Base-by-base conservation (phyloP, 2,329 filamentous ascomycete genomes). In the Penicillium occitanis region DNA sequence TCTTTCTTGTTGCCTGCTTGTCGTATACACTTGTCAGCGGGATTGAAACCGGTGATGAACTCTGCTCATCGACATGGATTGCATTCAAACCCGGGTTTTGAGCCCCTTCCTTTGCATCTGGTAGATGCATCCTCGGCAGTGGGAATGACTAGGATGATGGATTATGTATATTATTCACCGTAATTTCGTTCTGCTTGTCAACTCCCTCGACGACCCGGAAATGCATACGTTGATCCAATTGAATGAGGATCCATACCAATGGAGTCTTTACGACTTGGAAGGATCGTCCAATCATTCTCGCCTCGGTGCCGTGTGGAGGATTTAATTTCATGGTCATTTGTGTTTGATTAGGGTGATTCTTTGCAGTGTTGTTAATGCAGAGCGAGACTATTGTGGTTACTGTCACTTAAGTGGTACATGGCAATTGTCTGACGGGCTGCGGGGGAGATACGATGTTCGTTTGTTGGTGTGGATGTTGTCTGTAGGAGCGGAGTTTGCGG, bases 391-490 rank as follows among this genome's bases (percentile, higher is more conserved):
- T 51, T 63, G 30, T 63, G 60, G 60, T 55, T 53, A 53, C 50
- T n/a, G 44, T 33, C 44, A 48, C 44, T 22, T 48, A 28, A 30
- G 44, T 51, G 48, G 30, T 40, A 40, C 28, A 28, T 57, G 28
- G 63, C 62, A 67, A 67, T 68, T 67, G 64, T 40, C 67, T 69
- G 73, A 70, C 66, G 64, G 64, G 67, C 71, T 73, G 73, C 73
- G 73, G 74, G 75, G 70, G 70, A 51, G 22, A 51, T 17, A 37
- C 63, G 65, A 44, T 19, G 53, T n/a, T 44, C 19, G 53, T n/a
- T 44, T 25, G 28, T 55, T 55, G 48, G 25, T 28, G 37, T 50
- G 48, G 50, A 53, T 53, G 50, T 33, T 53, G 25, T 33, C 33
- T 53, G 50, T 30, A 53, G 28, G 50, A 53, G 28, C 50, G 50